Conservation (phyloP, 345 rosid genomes). For the Conringia planisiliqua region DNA sequence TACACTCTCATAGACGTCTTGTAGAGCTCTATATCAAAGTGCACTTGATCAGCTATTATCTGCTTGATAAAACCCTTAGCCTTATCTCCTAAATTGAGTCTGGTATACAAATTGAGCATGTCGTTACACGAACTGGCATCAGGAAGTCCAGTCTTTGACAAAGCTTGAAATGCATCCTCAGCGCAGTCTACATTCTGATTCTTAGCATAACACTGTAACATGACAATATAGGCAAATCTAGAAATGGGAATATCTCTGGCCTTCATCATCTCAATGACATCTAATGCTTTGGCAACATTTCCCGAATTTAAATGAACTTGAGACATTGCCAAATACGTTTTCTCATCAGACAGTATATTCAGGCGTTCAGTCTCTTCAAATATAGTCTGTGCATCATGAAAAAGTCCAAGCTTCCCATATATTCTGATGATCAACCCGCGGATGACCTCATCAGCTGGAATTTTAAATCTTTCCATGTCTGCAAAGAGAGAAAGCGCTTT, state of each 20-base stretch:
- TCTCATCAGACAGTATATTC: slow-evolving; percentile 69
- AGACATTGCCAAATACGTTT: slow-evolving; percentile 90
- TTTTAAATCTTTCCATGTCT: slow-evolving; percentile 67
- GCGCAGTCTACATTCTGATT: slow-evolving; percentile 63
- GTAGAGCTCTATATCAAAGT: slow-evolving; percentile 57
- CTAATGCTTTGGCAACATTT: slow-evolving; percentile 62
- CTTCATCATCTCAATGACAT: slow-evolving; percentile 63
- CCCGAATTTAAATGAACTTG: slow-evolving; percentile 73
- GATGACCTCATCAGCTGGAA: slow-evolving; percentile 79
- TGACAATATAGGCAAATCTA: slow-evolving; percentile 75
- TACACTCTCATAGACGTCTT: slow-evolving; percentile 50
- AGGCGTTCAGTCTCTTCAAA: slow-evolving; percentile 60
- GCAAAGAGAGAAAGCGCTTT: slow-evolving; percentile 83
- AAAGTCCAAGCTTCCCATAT: slow-evolving; percentile 83
- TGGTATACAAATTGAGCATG: slow-evolving; percentile 63
- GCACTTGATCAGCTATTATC: slow-evolving; percentile 48
- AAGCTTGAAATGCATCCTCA: slow-evolving; percentile 64
- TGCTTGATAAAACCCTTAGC: slow-evolving; percentile 55
- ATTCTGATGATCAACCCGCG: slow-evolving; percentile 84
- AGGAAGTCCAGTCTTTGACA: slow-evolving; percentile 64
- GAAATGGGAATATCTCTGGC: slow-evolving; percentile 61
- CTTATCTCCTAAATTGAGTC: slow-evolving; percentile 48
- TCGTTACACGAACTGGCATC: slow-evolving; percentile 79
- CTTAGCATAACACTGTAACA: slow-evolving; percentile 71
- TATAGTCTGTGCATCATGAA: slow-evolving; percentile 67